These are phyloP conservation scores for Kwoniella sp. DNA, from an alignment of 768 basidiomycete species.

Conservation along the genomic window DNA sequence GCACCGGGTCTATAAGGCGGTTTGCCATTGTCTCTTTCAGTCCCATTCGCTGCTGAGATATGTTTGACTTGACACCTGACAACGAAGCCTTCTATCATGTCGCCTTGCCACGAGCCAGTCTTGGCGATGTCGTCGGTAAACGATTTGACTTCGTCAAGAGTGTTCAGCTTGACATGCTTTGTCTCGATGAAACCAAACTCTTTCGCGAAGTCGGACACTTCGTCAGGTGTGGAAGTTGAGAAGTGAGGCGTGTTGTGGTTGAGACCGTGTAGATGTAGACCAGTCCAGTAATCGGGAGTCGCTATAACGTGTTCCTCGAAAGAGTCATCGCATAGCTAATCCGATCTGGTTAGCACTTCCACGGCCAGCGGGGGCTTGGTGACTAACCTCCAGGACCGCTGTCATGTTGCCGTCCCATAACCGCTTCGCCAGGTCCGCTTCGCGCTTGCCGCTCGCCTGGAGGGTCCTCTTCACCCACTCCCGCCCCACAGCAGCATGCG, in stretches of 20 bases:
- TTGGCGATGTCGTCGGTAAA: slow-evolving; percentile 68
- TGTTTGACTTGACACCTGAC: slow-evolving; percentile 69
- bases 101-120: slow-evolving; percentile 73
- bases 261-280: slow-evolving; percentile 87
- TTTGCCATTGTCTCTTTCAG: slow-evolving; percentile 24
- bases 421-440: slow-evolving; percentile 65
- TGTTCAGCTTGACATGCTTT: slow-evolving; percentile 56
- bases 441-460: slow-evolving; percentile 59
- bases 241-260: slow-evolving; percentile 68
- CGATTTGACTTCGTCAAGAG: slow-evolving; percentile 62
- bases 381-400: slow-evolving; percentile 78
- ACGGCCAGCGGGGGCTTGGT: no score
- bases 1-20: slow-evolving; percentile 71
- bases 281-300: slow-evolving; percentile 74
- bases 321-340: slow-evolving; percentile 87
- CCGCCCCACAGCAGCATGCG: slow-evolving; percentile 80
- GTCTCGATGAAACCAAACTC: slow-evolving; percentile 92
- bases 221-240: slow-evolving; percentile 62
- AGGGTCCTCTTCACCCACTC: slow-evolving; percentile 74
- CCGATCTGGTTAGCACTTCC: neutral
- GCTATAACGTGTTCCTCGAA: slow-evolving; percentile 95
- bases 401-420: slow-evolving; percentile 84
- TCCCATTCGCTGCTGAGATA: slow-evolving; percentile 12
- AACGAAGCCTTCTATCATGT: slow-evolving; percentile 89
- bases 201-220: slow-evolving; percentile 72